phyloP scores from a whole-genome alignment of 2,329 filamentous ascomycete genomes.

The Sporothrix inflata region DNA sequence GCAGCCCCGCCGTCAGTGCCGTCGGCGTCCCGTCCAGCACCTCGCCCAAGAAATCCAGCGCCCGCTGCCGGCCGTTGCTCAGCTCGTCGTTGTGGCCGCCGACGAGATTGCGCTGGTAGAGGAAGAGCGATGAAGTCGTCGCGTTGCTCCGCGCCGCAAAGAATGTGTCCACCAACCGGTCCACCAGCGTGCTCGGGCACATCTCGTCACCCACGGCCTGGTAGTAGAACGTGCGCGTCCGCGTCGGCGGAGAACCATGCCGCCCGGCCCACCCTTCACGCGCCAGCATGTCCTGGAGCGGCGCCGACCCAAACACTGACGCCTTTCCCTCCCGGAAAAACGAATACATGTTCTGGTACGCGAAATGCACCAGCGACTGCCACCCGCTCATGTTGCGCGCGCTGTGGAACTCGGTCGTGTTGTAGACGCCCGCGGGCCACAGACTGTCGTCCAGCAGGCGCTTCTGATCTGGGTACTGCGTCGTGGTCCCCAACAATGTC shows the following conservation, averaged over 20 bases:
- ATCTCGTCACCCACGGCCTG: constrained; percentile 50
- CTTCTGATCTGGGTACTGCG: constrained; percentile 40
- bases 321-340: constrained; percentile 46
- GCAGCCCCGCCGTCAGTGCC: background rate
- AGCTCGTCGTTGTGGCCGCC: constrained; percentile 44
- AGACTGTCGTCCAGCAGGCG: constrained; percentile 38
- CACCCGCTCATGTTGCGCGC: constrained; percentile 38
- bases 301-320: constrained; percentile 31
- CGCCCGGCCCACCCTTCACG: constrained; percentile 39
- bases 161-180: constrained; percentile 44
- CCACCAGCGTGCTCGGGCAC: constrained; percentile 45
- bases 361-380: constrained; percentile 39
- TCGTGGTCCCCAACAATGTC: constrained; percentile 40
- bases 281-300: background rate
- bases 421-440: constrained; percentile 38
- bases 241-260: constrained; percentile 44
- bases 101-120: constrained; percentile 46
- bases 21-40: constrained; percentile 29
- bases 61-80: constrained; percentile 34
- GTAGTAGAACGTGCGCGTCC: constrained; percentile 50
- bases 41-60: constrained; percentile 34
- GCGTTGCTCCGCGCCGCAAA: constrained; percentile 42
- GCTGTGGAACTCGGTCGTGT: constrained; percentile 41
- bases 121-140: constrained; percentile 38
- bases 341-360: constrained; percentile 42